A percentile compares a stretch with the other conserved stretches of the same genome.
Evolutionary conservation across 306 rosid genomes (phyloP).

Genomic region (Aeschynomene evenia): DNA sequence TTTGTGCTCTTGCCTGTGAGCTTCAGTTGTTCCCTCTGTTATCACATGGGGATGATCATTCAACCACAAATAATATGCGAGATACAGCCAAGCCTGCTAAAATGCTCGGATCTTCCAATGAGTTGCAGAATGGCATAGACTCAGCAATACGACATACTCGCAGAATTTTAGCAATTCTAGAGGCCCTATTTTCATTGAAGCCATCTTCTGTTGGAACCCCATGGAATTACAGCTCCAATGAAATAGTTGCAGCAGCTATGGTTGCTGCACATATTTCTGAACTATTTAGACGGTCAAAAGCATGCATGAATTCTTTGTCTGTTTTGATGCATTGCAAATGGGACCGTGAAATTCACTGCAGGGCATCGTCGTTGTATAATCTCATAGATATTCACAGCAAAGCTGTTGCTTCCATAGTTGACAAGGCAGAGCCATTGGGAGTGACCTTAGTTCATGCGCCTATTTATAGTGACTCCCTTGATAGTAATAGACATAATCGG

Average conservation of each 20-base stretch:
- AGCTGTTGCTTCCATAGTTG: slow-evolving; percentile 74
- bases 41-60: slow-evolving; percentile 42
- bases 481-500: slow-evolving; percentile 44
- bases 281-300: slow-evolving; percentile 75
- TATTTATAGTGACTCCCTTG: slow-evolving; percentile 47
- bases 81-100: slow-evolving; percentile 44
- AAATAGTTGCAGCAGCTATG: slow-evolving; percentile 96
- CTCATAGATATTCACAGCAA: slow-evolving; percentile 82
- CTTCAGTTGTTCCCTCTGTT: slow-evolving; percentile 72
- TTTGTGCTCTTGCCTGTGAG: slow-evolving; percentile 89
- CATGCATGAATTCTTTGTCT: slow-evolving; percentile 86
- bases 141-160: slow-evolving; percentile 71
- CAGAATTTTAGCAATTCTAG: slow-evolving; percentile 76
- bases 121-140: slow-evolving; percentile 48
- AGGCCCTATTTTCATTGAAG: slow-evolving; percentile 74
- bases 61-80: slow-evolving; percentile 37
- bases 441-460: slow-evolving; percentile 55
- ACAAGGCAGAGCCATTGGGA: slow-evolving; percentile 82
- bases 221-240: slow-evolving; percentile 88
- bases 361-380: slow-evolving; percentile 79
- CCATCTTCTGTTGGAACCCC: slow-evolving; percentile 89
- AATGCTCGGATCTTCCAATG: slow-evolving; percentile 52
- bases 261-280: slow-evolving; percentile 93
- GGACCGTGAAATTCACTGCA: slow-evolving; percentile 66
- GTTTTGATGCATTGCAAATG: slow-evolving; percentile 77